Percentiles rank a stretch among this genome's conserved stretches.
phyloP scores from a whole-genome alignment of 1,139 yeast species.

The Nakaseomyces sp. region DNA sequence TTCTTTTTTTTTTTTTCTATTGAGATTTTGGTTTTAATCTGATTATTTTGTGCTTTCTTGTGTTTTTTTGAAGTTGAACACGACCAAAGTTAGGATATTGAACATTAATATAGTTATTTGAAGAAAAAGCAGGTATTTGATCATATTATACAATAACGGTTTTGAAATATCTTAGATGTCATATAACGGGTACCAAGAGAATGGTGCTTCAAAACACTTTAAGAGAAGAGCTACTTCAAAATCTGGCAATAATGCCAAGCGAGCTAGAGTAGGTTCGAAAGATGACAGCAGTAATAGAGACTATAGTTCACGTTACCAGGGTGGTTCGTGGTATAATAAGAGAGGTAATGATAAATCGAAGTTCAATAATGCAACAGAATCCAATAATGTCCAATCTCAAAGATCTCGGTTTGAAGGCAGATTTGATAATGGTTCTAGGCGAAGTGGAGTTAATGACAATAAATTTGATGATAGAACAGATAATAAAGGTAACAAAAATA shows the following conservation, averaged over 20 bases:
- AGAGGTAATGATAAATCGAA: neutral
- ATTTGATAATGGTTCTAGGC: neutral
- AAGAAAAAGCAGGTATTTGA: too few species aligned
- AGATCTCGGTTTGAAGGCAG: neutral
- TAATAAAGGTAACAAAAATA: neutral
- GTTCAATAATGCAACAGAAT: neutral
- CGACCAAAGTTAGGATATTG: too few species aligned
- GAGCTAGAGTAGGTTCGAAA: neutral
- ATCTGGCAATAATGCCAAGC: neutral
- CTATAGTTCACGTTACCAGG: neutral
- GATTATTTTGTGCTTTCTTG: too few species aligned
- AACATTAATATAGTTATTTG: too few species aligned
- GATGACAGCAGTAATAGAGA: neutral
- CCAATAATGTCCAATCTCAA: neutral
- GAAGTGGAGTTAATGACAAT: neutral
- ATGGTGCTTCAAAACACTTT: conserved; percentile 2
- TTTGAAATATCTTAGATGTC: neutral
- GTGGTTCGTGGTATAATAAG: conserved; percentile 1
- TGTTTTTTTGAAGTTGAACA: too few species aligned
- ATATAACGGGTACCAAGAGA: conserved; percentile 3
- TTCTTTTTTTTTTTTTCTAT: too few species aligned
- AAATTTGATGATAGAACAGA: neutral
- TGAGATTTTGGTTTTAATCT: too few species aligned
- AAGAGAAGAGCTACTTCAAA: conserved; percentile 2
- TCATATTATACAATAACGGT: too few species aligned